Evolutionary conservation across 345 rosid species (phyloP).

Genomic region (Lepidium africanum): DNA sequence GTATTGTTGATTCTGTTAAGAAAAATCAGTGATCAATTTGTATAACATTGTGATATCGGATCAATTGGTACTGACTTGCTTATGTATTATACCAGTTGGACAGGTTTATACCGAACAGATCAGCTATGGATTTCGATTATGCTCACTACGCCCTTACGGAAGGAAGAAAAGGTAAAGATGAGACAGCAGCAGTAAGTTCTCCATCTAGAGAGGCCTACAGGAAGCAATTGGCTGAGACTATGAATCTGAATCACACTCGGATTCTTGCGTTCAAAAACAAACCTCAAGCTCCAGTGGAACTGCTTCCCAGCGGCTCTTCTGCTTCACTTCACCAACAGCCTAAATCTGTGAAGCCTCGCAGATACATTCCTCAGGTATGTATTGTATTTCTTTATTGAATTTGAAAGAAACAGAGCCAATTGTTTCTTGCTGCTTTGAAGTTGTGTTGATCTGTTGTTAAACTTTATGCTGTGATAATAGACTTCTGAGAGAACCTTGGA

Average conservation of each 20-base stretch:
- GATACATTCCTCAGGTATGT: slow-evolving; percentile 31
- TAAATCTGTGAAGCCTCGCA: slow-evolving; percentile 24
- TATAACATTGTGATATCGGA: neutral
- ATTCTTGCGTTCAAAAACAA: slow-evolving; percentile 74
- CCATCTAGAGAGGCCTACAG: slow-evolving; percentile 57
- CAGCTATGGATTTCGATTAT: slow-evolving; percentile 70
- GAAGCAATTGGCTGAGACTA: slow-evolving; percentile 55
- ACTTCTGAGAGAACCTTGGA: slow-evolving; percentile 33
- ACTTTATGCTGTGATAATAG: neutral
- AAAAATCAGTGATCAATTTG: neutral
- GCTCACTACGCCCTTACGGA: slow-evolving; percentile 55
- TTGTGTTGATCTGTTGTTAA: slow-evolving; percentile 1
- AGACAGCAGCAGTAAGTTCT: slow-evolving; percentile 28
- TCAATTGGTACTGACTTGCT: neutral
- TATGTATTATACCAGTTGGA: slow-evolving; percentile 37
- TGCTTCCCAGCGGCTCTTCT: slow-evolving; percentile 5
- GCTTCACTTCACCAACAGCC: slow-evolving; percentile 24
- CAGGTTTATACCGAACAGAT: slow-evolving; percentile 65
- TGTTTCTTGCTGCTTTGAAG: neutral
- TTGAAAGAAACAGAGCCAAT: neutral
- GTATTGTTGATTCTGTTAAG: neutral
- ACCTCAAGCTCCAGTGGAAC: slow-evolving; percentile 34
- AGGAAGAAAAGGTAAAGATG: slow-evolving; percentile 43
- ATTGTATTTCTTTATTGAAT: neutral
- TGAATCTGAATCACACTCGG: slow-evolving; percentile 52